Conservation (phyloP, 331 rosid species). For the Telfairia occidentalis region DNA sequence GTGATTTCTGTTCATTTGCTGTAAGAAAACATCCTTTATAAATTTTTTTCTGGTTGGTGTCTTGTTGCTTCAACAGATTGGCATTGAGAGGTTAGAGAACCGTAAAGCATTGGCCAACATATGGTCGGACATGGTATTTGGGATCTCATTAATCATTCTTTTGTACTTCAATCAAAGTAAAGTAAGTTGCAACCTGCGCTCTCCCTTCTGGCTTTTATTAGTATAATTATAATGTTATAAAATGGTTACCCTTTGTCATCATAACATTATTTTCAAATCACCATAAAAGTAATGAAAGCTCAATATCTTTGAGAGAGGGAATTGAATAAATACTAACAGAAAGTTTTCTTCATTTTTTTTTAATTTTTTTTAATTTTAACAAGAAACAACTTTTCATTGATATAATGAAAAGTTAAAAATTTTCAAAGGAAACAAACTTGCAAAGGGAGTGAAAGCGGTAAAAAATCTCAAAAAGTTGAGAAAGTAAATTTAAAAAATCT, state of each 20-base stretch:
- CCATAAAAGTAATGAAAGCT: background rate
- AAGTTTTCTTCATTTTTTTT: too few species aligned
- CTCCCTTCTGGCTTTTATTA: background rate
- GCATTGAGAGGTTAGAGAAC: constrained; percentile 81
- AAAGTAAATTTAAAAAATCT: background rate
- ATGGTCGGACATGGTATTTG: constrained; percentile 78
- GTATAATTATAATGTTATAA: background rate
- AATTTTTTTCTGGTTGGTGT: constrained; percentile 17
- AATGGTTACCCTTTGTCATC: background rate
- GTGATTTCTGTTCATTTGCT: background rate
- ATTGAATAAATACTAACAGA: background rate
- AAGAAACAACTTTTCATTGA: too few species aligned
- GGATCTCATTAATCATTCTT: constrained; percentile 81
- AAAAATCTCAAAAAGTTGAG: background rate
- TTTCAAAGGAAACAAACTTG: too few species aligned
- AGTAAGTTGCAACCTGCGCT: constrained; percentile 39
- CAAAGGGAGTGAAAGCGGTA: too few species aligned
- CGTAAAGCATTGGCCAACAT: constrained; percentile 94
- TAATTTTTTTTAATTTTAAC: too few species aligned
- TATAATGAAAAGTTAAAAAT: too few species aligned
- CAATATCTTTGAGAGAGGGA: background rate
- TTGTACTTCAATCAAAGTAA: constrained; percentile 76
- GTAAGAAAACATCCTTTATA: background rate
- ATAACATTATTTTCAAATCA: background rate
- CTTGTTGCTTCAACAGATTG: constrained; percentile 48